Evolutionary conservation across 2,329 filamentous ascomycete genomes (phyloP).

Genomic region (Biscogniauxia mediterranea): DNA sequence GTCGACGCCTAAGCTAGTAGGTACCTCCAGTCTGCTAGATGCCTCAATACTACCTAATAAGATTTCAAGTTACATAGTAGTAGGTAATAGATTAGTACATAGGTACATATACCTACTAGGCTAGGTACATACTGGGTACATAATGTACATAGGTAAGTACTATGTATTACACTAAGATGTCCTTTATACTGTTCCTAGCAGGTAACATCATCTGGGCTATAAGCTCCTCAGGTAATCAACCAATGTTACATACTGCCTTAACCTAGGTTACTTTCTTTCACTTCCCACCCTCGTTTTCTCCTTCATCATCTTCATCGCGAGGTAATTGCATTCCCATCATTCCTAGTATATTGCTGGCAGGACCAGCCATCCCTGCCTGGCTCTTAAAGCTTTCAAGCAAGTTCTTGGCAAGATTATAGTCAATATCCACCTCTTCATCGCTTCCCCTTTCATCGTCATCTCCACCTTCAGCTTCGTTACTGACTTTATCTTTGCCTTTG

Average conservation of each 20-base stretch:
- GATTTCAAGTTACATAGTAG: no score
- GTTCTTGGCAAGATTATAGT: constrained; percentile 87
- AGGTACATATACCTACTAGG: no score
- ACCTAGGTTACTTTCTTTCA: neutral
- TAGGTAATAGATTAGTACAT: no score
- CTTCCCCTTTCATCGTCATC: constrained; percentile 45
- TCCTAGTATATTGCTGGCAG: constrained; percentile 81
- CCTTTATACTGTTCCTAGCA: neutral
- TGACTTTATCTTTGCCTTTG: constrained; percentile 19
- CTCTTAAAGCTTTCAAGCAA: constrained; percentile 90
- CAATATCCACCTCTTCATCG: constrained; percentile 67
- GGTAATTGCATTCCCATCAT: constrained; percentile 83
- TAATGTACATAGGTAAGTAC: no score
- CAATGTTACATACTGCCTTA: neutral
- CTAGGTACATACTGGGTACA: no score
- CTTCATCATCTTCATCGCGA: constrained; percentile 65
- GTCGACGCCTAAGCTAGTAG: no score
- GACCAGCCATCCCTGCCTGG: constrained; percentile 81
- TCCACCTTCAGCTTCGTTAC: constrained; percentile 25
- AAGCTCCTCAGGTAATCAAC: no score
- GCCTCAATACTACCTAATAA: no score
- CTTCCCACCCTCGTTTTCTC: constrained; percentile 6
- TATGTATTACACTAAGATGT: no score
- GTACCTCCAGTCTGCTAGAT: no score
- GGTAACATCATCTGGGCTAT: neutral